Conservation (phyloP, 2,329 filamentous ascomycete species). For the Conoideocrella luteorostrata region DNA sequence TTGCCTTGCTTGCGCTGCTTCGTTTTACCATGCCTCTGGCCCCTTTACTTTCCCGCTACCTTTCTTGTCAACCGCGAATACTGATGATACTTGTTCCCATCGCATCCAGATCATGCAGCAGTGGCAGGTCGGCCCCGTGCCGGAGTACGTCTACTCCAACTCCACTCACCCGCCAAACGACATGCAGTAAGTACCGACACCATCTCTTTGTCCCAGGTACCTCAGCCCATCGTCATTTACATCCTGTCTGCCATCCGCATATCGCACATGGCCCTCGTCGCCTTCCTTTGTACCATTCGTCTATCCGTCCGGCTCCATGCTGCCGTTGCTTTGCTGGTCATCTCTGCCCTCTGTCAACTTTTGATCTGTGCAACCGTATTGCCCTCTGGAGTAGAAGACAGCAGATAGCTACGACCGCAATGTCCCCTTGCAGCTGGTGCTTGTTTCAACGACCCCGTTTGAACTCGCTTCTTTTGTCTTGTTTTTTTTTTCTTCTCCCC, state of each 20-base stretch:
- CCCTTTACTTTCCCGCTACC: conserved; percentile 7
- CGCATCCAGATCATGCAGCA: conserved; percentile 49
- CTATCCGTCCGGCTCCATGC: neutral
- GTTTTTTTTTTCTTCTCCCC: no score
- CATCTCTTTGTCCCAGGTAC: conserved; percentile 26
- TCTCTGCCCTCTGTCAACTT: neutral
- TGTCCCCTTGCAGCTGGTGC: neutral
- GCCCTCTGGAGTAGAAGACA: neutral
- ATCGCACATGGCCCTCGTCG: neutral
- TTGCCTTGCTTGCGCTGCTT: conserved; percentile 6
- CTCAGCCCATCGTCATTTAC: conserved; percentile 12
- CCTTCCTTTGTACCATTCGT: neutral
- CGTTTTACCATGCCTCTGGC: conserved; percentile 8
- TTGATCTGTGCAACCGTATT: neutral
- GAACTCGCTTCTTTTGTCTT: neutral
- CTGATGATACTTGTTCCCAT: conserved; percentile 17
- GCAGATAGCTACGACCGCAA: neutral
- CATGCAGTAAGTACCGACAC: conserved; percentile 49
- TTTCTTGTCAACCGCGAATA: conserved; percentile 16
- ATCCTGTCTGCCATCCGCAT: conserved; percentile 1
- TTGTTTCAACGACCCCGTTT: neutral
- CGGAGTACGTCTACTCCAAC: conserved; percentile 52
- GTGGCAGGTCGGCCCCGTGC: conserved; percentile 55
- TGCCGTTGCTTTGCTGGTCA: neutral
- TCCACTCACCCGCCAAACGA: conserved; percentile 48